Evolutionary conservation across 2,329 filamentous ascomycete genomes (phyloP), one percentile per base, ranked within the genome.

Genomic region (Sphaerulina populicola): DNA sequence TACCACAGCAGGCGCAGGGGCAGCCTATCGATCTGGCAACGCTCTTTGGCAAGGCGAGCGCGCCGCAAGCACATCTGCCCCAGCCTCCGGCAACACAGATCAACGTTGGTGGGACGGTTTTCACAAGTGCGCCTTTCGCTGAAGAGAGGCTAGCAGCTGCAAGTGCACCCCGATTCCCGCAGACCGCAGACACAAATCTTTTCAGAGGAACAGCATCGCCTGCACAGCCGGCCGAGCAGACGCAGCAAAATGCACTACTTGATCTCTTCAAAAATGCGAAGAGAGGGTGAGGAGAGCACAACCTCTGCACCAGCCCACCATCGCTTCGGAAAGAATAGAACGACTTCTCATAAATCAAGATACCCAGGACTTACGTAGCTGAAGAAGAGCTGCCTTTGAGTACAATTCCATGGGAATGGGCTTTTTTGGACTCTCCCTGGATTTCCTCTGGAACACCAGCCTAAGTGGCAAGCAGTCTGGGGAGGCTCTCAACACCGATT

Each of bases 1-100:
- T 40, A 4, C 31, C 41, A 35, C 73, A 76, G 73, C n/a, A 72
- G 74, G 40, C 75, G 76, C 46, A 50, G 7, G 56, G 57, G 7
- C 60, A 60, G 36, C 54, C 54, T 23, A 59, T 63, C 21, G 58
- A 63, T 44, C 44, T 65, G 15, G 54, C 60, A 12, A 55, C 58
- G 9, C 55, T 64, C 15, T 65, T 62, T 31, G 59, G 52, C 1
- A 57, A 57, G 39, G 44, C 54, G 31, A 35, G 8, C 31, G 31
- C 12, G 40, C 14, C 31, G 40, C 10, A 42, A 40, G 33, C 49
- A 54, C 43, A 49, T 39, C 21, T 9, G 35, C 2, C 31, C 11
- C 41, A 49, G 23, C 48, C 38, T 23, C 40, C 51, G 10, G 31
- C 14, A 7, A 51, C 51, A 5, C 39, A 57, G 33, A 31, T 49